Base-by-base conservation (phyloP, 148 eudicot genomes). In the Drosera capensis region DNA sequence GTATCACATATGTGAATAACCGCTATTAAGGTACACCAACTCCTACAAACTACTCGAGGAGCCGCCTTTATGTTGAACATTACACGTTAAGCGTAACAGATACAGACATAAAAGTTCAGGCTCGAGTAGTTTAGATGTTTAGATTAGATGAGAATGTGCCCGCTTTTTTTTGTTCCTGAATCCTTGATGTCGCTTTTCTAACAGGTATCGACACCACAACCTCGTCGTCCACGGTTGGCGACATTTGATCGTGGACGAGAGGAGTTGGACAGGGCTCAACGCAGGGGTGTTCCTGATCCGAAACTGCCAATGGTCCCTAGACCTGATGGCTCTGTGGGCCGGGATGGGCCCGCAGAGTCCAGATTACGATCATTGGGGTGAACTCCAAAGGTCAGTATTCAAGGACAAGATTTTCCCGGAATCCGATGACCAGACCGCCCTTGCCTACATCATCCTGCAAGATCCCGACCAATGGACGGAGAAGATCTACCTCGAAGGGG, bases 301-400 rank as follows among this genome's bases (percentile, higher is more conserved):
- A 3, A 90, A 90, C 40, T 84, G 93, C 22, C 95, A 90, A 39
- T 90, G 95, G 97, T 73, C 96, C 2, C 57, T 88, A 68, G 92
- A 83, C 19, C 60, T 88, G 15, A 39, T 88, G 63, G 86, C 74
- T 5, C 65, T 48, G 3, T 88, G 96, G 96, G 70, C 65, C 41
- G 28, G 47, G 8, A 80, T 88, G 79, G 95, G 97, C 23, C 97
- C 97, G 12, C 60, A 66, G 18, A 63, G 68, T 28, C 75, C 81
- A 0, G 71, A 67, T 1, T 84, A 73, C 22, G 63, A 60, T 0
- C 71, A 78, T 17, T 88, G 97, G 97, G 97, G 97, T 0, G 34
- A 66, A 25, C 56, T 61, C 2, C 49, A 63, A 5, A 51, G 64
- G 13, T 52, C 68, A 0, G 59, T 63, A 0, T 69, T 83, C 15